These are phyloP conservation scores for Pseudogymnoascus sp. DNA, from an alignment of 2,329 filamentous ascomycete species.

Conservation along the genomic window DNA sequence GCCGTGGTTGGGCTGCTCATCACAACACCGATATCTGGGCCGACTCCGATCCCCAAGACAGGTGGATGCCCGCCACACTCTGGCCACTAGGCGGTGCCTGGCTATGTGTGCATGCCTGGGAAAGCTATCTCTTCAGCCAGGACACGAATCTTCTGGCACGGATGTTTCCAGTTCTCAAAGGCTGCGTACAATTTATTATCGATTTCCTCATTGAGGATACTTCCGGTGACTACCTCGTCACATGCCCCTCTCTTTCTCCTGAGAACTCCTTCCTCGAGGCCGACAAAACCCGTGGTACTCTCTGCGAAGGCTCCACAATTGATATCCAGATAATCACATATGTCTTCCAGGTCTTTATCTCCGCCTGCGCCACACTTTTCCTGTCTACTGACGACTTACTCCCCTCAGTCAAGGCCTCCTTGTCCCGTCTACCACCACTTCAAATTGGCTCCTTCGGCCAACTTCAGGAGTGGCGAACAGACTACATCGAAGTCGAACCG, in stretches of 20 bases:
- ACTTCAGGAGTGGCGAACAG: constrained; percentile 34
- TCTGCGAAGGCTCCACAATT: constrained; percentile 37
- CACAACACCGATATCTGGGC: constrained; percentile 29
- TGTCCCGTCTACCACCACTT: constrained; percentile 18
- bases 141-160: constrained; percentile 24
- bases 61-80: constrained; percentile 25
- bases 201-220: constrained; percentile 28
- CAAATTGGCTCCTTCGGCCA: constrained; percentile 26
- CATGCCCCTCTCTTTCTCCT: constrained; percentile 31
- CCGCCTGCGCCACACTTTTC: constrained; percentile 11
- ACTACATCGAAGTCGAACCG: constrained; percentile 33
- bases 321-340: constrained; percentile 37
- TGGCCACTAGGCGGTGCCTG: constrained; percentile 36
- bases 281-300: constrained; percentile 22
- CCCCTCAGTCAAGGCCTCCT: constrained; percentile 10
- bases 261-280: constrained; percentile 28
- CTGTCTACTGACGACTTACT: constrained; percentile 27
- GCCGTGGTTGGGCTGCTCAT: constrained; percentile 25
- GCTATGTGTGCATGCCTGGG: constrained; percentile 33
- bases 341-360: constrained; percentile 28
- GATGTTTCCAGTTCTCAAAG: constrained; percentile 25
- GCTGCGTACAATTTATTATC: constrained; percentile 26
- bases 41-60: constrained; percentile 27
- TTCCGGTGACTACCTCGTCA: constrained; percentile 25
- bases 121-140: constrained; percentile 31